These are phyloP conservation scores for Flaveria linearis DNA, from an alignment of 129 eudicot genomes.

Conservation along the genomic window DNA sequence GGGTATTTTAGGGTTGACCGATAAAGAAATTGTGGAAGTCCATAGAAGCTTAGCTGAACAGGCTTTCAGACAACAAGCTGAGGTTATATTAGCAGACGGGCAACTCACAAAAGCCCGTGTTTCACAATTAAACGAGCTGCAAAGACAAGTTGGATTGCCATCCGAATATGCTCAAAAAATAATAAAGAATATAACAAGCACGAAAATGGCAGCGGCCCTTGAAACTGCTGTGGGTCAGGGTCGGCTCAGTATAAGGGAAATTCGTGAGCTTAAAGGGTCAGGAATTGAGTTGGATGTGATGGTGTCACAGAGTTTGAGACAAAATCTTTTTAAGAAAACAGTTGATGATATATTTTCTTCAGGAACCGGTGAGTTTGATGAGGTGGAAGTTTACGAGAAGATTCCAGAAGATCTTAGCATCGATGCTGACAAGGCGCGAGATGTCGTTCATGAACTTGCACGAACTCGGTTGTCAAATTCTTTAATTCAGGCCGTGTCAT, in stretches of 20 bases:
- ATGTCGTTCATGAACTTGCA: slow-evolving; percentile 74
- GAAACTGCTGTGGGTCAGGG: slow-evolving; percentile 88
- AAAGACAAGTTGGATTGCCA: slow-evolving; percentile 78
- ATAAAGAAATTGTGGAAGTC: slow-evolving; percentile 69
- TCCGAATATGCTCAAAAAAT: slow-evolving; percentile 82
- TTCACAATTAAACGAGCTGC: slow-evolving; percentile 71
- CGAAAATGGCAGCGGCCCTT: slow-evolving; percentile 85
- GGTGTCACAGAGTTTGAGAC: slow-evolving; percentile 69
- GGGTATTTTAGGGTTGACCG: slow-evolving; percentile 74
- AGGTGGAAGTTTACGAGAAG: slow-evolving; percentile 76
- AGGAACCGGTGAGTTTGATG: slow-evolving; percentile 96
- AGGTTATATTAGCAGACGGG: slow-evolving; percentile 91
- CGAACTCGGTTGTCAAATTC: slow-evolving; percentile 63
- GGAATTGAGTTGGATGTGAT: slow-evolving; percentile 72
- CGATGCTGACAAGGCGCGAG: slow-evolving; percentile 62
- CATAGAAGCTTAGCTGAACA: slow-evolving; percentile 81
- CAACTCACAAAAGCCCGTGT: slow-evolving; percentile 71
- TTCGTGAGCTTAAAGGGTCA: slow-evolving; percentile 76
- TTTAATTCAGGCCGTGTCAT: slow-evolving; percentile 74
- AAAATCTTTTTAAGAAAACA: slow-evolving; percentile 72
- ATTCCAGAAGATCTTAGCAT: slow-evolving; percentile 84
- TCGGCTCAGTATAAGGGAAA: slow-evolving; percentile 68
- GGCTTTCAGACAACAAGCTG: slow-evolving; percentile 83
- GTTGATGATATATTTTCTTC: slow-evolving; percentile 80
- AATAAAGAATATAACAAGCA: slow-evolving; percentile 65